Evolutionary conservation across 164 flowering plant genomes (phyloP), one percentile per base, ranked within the genome.

Genomic region (Tetrastigma voinierianum): DNA sequence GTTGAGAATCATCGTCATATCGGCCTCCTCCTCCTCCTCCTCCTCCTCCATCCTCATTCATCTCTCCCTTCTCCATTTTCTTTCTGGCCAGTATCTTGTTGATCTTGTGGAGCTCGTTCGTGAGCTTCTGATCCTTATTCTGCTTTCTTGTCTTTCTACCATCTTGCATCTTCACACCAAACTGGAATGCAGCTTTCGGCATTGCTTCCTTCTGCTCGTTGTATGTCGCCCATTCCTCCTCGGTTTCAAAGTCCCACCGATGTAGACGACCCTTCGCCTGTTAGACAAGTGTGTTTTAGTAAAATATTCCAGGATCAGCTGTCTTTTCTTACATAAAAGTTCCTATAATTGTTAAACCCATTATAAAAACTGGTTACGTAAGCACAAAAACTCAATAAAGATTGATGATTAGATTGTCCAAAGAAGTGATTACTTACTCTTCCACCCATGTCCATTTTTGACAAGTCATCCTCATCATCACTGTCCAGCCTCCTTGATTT

Each of bases 361-460:
- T n/a, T n/a, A n/a, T n/a, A n/a, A n/a, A n/a, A n/a, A n/a, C n/a
- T n/a, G n/a, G n/a, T n/a, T n/a, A n/a, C n/a, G n/a, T n/a, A n/a
- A n/a, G n/a, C n/a, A n/a, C n/a, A n/a, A n/a, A n/a, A n/a, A n/a
- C n/a, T n/a, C n/a, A n/a, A n/a, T n/a, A n/a, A n/a, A n/a, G n/a
- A n/a, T n/a, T n/a, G n/a, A n/a, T n/a, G n/a, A n/a, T n/a, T n/a
- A n/a, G n/a, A n/a, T n/a, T n/a, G n/a, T n/a, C n/a, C 2, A 18
- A 43, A 46, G 10, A 62, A 18, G 63, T 11, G 9, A 69, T 25
- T 0, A 61, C 88, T 82, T 81, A 90, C 98, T 71, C 93, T 81
- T 57, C 97, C 94, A 66, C 99, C 99, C 97, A 95, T 95, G 69
- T 95, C 99, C 99, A 95, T 92, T 77, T 95, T 95, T 46, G 99